A percentile compares a stretch with the other conserved stretches of the same genome.
phyloP scores from a whole-genome alignment of 1,139 yeast species.

The Diutina neorugosa region DNA sequence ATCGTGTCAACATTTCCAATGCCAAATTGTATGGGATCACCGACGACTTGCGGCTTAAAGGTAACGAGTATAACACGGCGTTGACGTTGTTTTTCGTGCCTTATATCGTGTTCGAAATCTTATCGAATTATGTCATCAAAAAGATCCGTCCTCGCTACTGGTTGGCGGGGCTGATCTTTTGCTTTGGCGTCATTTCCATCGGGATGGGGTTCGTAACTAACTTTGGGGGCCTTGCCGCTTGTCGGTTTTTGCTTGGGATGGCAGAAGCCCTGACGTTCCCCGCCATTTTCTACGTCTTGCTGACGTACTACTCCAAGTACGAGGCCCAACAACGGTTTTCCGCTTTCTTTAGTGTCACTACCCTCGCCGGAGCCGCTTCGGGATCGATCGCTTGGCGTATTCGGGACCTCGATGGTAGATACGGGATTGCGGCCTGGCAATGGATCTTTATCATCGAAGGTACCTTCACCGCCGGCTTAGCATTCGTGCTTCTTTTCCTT shows the following conservation, averaged over 20 bases:
- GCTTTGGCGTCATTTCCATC: slow-evolving; percentile 2
- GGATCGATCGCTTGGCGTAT: slow-evolving; percentile 1
- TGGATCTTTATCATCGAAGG: slow-evolving; percentile 4
- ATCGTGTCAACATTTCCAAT: slow-evolving; percentile 64
- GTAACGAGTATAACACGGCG: slow-evolving; percentile 51
- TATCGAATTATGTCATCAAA: slow-evolving; percentile 54
- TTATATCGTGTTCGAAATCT: slow-evolving; percentile 52
- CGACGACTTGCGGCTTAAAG: slow-evolving; percentile 35
- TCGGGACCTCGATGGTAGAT: background rate
- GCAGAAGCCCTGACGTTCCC: slow-evolving; percentile 1
- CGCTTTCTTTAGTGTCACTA: background rate
- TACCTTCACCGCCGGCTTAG: slow-evolving; percentile 1
- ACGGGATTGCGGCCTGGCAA: slow-evolving; percentile 4
- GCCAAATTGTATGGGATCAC: slow-evolving; percentile 60
- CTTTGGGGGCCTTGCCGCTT: slow-evolving; percentile 1
- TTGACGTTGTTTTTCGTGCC: slow-evolving; percentile 64
- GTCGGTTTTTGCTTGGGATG: background rate
- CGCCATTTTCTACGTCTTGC: slow-evolving; percentile 1
- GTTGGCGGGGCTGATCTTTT: slow-evolving; percentile 1
- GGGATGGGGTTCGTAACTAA: slow-evolving; percentile 3
- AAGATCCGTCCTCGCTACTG: slow-evolving; percentile 14
- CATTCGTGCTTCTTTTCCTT: background rate
- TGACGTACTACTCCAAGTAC: slow-evolving; percentile 2
- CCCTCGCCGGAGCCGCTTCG: slow-evolving; percentile 1
- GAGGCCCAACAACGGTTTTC: slow-evolving; percentile 3